phyloP scores from a whole-genome alignment of 257 asterid genomes.

The Buddleja alternifolia region DNA sequence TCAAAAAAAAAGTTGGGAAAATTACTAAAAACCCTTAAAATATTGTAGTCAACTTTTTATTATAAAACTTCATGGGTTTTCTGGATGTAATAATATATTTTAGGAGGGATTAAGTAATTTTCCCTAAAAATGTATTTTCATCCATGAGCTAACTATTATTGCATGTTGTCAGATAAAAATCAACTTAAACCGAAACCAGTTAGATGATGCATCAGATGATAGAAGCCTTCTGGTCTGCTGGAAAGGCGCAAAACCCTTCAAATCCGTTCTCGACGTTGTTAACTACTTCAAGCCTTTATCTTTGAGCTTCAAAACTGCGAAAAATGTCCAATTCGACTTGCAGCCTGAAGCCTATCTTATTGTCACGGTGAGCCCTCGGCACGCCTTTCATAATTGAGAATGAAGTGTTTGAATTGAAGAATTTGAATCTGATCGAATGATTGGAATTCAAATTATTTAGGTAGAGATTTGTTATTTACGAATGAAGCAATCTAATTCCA shows the following conservation, averaged over 20 bases:
- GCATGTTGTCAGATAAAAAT: conserved; percentile 48
- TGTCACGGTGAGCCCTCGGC: conserved; percentile 64
- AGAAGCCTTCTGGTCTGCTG: conserved; percentile 81
- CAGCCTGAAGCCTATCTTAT: conserved; percentile 78
- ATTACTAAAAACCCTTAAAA: no score
- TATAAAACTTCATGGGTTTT: no score
- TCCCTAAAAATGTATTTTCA: not conserved
- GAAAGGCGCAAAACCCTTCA: conserved; percentile 76
- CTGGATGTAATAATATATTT: no score
- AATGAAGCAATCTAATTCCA: conserved; percentile 19
- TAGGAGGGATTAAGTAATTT: no score
- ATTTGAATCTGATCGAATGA: no score
- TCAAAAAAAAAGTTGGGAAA: no score
- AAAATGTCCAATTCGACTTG: conserved; percentile 60
- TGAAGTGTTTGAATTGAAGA: no score
- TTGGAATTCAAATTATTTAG: no score
- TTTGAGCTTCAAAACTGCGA: conserved; percentile 51
- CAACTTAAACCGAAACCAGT: conserved; percentile 37
- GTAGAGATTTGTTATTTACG: no score
- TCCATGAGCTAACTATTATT: conserved; percentile 11
- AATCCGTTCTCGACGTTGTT: conserved; percentile 53
- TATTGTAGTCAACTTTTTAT: no score
- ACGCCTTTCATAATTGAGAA: not conserved
- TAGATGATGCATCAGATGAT: conserved; percentile 58
- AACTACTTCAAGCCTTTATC: conserved; percentile 69